These are phyloP conservation scores for Chamaecyparis obtusa DNA, from an alignment of 75 land plant genomes.

Conservation along the genomic window DNA sequence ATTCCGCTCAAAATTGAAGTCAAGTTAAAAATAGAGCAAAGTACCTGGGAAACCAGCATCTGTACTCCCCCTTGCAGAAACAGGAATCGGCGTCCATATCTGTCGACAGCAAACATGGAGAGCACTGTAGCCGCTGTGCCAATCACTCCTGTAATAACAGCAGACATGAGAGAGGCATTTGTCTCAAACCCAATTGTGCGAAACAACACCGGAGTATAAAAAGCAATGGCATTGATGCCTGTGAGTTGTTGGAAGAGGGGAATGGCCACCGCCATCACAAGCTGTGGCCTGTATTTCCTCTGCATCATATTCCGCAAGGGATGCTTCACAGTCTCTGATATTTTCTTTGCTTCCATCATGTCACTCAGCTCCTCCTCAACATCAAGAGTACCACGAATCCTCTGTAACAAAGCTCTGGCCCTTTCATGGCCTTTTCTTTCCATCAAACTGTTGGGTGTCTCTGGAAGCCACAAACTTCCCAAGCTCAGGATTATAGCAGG, in stretches of 20 bases:
- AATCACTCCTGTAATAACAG: conserved; percentile 53
- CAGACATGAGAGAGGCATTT: conserved; percentile 45
- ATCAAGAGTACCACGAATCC: conserved; percentile 46
- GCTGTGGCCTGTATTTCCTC: conserved; percentile 31
- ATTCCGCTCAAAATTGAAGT: no score
- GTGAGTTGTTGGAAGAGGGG: conserved; percentile 46
- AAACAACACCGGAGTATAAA: no score
- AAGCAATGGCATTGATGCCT: no score
- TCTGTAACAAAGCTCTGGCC: conserved; percentile 37
- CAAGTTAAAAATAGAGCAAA: conserved; percentile 29
- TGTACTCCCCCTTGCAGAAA: conserved; percentile 48
- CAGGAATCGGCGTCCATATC: conserved; percentile 37
- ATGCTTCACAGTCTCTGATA: no score
- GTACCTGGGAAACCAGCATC: conserved; percentile 15
- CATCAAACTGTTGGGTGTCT: conserved; percentile 76
- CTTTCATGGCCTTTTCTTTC: conserved; percentile 48
- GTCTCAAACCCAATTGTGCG: conserved; percentile 33
- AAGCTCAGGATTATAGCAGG: no score
- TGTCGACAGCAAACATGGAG: conserved; percentile 44
- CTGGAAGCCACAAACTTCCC: conserved; percentile 17
- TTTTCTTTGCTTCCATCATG: no score
- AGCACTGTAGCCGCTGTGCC: conserved; percentile 48
- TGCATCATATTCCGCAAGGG: no score
- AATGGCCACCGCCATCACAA: conserved; percentile 43
- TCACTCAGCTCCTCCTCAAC: no score